Percentiles rank a stretch among this genome's conserved stretches.
Evolutionary conservation across 2,329 filamentous ascomycete species (phyloP).

Genomic region (Cladophialophora psammophila): DNA sequence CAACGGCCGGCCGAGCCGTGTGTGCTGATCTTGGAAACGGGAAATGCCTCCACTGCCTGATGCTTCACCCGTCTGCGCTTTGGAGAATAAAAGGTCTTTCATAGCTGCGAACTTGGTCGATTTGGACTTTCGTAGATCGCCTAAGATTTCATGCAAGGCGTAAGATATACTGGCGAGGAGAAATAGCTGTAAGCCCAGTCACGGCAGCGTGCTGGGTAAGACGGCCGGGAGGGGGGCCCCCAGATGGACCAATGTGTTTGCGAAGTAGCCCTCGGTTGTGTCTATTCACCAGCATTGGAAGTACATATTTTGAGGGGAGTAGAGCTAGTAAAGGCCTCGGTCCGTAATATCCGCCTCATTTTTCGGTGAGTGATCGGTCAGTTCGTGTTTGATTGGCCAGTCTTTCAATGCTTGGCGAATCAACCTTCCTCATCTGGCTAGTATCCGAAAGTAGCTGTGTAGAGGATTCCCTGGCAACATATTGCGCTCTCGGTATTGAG

Average conservation of each 20-base stretch:
- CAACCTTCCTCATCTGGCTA: too few species aligned
- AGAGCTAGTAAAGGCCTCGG: background rate
- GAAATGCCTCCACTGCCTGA: background rate
- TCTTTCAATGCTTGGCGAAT: too few species aligned
- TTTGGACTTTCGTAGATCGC: background rate
- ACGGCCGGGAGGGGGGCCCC: background rate
- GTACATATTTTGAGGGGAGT: background rate
- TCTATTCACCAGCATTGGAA: background rate
- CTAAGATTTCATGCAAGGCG: background rate
- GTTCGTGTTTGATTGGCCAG: too few species aligned
- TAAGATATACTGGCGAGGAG: background rate
- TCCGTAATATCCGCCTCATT: background rate
- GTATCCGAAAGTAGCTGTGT: too few species aligned
- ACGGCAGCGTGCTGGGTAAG: background rate
- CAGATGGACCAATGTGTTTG: background rate
- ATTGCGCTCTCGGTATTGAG: too few species aligned
- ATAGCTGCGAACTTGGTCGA: background rate
- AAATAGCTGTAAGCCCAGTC: background rate
- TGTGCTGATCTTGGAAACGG: slow-evolving; percentile 4
- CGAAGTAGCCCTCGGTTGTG: background rate
- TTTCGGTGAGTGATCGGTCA: background rate
- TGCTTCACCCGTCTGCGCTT: background rate
- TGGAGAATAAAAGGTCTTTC: background rate
- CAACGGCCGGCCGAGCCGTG: slow-evolving; percentile 3
- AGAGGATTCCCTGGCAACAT: too few species aligned